Evolutionary conservation across 352 stramenopile species (phyloP).

Genomic region (Phytophthora europaea): DNA sequence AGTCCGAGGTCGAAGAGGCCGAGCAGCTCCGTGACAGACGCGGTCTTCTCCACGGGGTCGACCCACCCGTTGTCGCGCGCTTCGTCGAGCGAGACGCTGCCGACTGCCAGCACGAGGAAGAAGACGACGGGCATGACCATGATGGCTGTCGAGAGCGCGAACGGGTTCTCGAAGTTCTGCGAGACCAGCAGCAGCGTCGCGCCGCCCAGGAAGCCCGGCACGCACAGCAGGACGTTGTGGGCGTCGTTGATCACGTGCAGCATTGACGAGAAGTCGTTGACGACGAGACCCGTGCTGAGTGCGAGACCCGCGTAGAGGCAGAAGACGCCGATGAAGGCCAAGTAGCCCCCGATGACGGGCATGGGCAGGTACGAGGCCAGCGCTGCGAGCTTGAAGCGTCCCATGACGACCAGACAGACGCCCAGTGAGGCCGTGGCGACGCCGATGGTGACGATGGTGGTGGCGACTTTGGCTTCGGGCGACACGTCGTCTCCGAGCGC

Average conservation of each 20-base stretch:
- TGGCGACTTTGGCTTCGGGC: slow-evolving; percentile 90
- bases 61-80: slow-evolving; percentile 93
- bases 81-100: slow-evolving; percentile 84
- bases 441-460: slow-evolving; percentile 93
- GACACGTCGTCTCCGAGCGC: slow-evolving; percentile 65
- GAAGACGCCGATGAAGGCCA: slow-evolving; percentile 98
- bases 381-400: slow-evolving; percentile 92
- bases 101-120: slow-evolving; percentile 88
- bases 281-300: slow-evolving; percentile 86
- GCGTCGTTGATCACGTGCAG: slow-evolving; percentile 53
- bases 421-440: slow-evolving; percentile 93
- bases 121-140: slow-evolving; percentile 90
- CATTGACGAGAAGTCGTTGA: slow-evolving; percentile 88
- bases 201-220: slow-evolving; percentile 85
- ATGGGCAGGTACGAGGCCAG: slow-evolving; percentile 97
- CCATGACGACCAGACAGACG: slow-evolving; percentile 93
- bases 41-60: slow-evolving; percentile 55
- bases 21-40: slow-evolving; percentile 70
- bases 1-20: slow-evolving; percentile 91
- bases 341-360: slow-evolving; percentile 97
- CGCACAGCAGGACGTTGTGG: slow-evolving; percentile 77
- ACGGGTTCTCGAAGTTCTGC: slow-evolving; percentile 74
- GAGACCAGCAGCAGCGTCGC: slow-evolving; percentile 81
- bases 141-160: slow-evolving; percentile 79
- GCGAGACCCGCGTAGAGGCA: slow-evolving; percentile 92